phyloP scores from a whole-genome alignment of 2,329 filamentous ascomycete genomes.

The Metarhizium anisopliae region DNA sequence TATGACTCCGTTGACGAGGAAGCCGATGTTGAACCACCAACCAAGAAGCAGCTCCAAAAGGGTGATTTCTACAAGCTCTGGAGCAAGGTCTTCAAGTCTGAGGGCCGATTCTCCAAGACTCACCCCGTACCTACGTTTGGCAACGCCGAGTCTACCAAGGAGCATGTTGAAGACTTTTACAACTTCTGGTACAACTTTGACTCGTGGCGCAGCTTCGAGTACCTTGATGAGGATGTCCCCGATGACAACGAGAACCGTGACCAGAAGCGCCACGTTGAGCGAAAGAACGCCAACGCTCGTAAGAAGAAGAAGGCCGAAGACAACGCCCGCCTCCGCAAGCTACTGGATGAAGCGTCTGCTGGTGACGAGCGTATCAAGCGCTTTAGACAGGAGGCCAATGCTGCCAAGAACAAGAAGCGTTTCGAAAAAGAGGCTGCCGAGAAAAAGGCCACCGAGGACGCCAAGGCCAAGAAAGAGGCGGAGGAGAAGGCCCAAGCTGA shows the following conservation, averaged over 20 bases:
- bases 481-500: conserved; percentile 73
- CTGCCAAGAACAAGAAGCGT: conserved; percentile 92
- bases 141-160: conserved; percentile 72
- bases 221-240: conserved; percentile 96
- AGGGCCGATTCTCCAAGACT: conserved; percentile 83
- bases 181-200: conserved; percentile 99
- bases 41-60: conserved; percentile 81
- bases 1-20: conserved; percentile 95
- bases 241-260: conserved; percentile 99
- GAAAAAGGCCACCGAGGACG: conserved; percentile 79
- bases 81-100: conserved; percentile 81
- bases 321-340: conserved; percentile 76
- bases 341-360: conserved; percentile 79
- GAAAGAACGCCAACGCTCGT: conserved; percentile 94
- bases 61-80: conserved; percentile 95
- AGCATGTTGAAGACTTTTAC: conserved; percentile 92
- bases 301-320: conserved; percentile 99
- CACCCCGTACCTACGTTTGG: conserved; percentile 86
- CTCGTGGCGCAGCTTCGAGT: conserved; percentile 95
- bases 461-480: conserved; percentile 71
- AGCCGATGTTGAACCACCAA: conserved; percentile 84
- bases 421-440: conserved; percentile 86
- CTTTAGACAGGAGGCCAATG: conserved; percentile 86
- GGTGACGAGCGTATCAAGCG: conserved; percentile 94
- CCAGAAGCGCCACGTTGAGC: conserved; percentile 96